Evolutionary conservation across 2,329 filamentous ascomycete genomes (phyloP).

Genomic region (Botrytis hyacinthi): DNA sequence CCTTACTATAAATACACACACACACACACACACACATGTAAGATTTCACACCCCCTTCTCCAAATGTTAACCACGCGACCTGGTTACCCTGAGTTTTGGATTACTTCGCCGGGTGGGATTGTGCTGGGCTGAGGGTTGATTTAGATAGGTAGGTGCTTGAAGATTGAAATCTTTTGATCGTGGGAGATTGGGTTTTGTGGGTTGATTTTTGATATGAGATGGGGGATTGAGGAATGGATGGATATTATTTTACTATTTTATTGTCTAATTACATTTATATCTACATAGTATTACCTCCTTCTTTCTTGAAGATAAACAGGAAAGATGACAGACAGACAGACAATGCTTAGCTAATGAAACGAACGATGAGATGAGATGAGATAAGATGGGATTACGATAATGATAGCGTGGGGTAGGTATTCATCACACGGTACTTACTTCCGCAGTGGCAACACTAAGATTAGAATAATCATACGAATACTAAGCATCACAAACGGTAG

Average conservation of each 20-base stretch:
- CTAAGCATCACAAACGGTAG: not conserved
- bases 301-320: no score
- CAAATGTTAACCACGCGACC: not conserved
- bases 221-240: no score
- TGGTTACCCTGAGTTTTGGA: not conserved
- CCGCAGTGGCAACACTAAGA: not conserved
- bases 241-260: not conserved
- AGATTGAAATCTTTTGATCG: no score
- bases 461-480: not conserved
- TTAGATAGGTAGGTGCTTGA: not conserved
- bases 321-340: not conserved
- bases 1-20: not conserved
- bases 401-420: not conserved
- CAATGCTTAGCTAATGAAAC: not conserved
- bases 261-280: not conserved
- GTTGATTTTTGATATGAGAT: no score
- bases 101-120: not conserved
- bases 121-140: not conserved
- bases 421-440: not conserved
- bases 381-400: not conserved
- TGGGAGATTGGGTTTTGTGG: not conserved
- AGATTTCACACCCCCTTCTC: not conserved
- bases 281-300: no score
- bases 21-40: not conserved
- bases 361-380: conserved; percentile 2